Percentiles rank a stretch among this genome's conserved stretches.
phyloP scores from a whole-genome alignment of 78 protist genomes.

The Andalucia godoyi region DNA sequence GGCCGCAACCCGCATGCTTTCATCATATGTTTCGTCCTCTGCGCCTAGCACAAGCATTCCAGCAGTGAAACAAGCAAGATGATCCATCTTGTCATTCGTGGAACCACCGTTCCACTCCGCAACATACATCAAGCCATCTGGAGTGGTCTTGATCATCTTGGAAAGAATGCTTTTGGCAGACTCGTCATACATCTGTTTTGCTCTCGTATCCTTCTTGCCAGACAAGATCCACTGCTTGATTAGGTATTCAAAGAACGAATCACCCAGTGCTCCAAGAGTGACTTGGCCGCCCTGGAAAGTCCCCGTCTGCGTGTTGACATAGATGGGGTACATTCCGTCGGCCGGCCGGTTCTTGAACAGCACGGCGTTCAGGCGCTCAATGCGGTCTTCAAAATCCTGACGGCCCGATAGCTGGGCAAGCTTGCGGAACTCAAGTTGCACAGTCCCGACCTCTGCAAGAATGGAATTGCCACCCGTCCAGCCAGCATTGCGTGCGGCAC shows the following conservation, averaged over 20 bases:
- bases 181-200: neutral
- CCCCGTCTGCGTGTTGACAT: conserved; percentile 1
- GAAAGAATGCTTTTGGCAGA: neutral
- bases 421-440: conserved; percentile 61
- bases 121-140: neutral
- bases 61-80: conserved; percentile 76
- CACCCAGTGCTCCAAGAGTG: conserved; percentile 38
- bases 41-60: conserved; percentile 74
- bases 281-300: neutral
- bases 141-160: neutral
- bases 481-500: neutral
- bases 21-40: neutral
- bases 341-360: neutral
- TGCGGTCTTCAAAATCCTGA: neutral
- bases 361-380: neutral
- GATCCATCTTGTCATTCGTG: conserved; percentile 49
- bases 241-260: conserved; percentile 44
- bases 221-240: conserved; percentile 24
- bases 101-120: conserved; percentile 3
- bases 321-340: conserved; percentile 12
- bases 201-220: neutral
- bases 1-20: conserved; percentile 12
- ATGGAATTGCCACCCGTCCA: conserved; percentile 33
- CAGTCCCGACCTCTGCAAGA: conserved; percentile 60
- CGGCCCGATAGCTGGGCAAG: conserved; percentile 42